Evolutionary conservation across 257 asterid species (phyloP).

Genomic region (Forsythia suspensa): DNA sequence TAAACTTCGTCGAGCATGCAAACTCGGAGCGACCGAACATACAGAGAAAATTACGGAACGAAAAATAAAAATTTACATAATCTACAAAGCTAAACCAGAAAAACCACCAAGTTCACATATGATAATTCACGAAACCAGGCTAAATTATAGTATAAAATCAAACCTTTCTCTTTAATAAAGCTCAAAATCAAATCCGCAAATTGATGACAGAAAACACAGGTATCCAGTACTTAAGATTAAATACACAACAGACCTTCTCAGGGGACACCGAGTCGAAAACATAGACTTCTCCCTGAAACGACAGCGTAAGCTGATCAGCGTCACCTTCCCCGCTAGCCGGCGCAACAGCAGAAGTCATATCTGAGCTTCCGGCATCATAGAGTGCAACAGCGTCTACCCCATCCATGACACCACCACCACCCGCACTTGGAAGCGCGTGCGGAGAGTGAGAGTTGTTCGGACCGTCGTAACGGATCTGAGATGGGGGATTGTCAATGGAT

Average conservation of each 20-base stretch:
- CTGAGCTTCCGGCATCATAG: constrained; percentile 43
- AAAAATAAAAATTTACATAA: background rate
- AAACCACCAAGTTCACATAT: background rate
- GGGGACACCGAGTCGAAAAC: constrained; percentile 94
- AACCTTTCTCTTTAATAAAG: background rate
- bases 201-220: background rate
- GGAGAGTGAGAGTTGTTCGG: constrained; percentile 62
- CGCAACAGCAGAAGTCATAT: constrained; percentile 33
- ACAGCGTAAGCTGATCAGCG: constrained; percentile 93
- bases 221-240: background rate
- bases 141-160: background rate
- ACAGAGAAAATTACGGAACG: background rate
- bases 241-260: constrained; percentile 61
- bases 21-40: background rate
- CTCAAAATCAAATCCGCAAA: constrained; percentile 7
- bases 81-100: background rate
- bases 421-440: constrained; percentile 54
- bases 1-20: background rate
- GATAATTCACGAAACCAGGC: background rate
- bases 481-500: constrained; percentile 40
- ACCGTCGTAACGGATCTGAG: constrained; percentile 67
- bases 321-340: constrained; percentile 42
- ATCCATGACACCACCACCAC: constrained; percentile 33
- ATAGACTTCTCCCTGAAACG: constrained; percentile 95
- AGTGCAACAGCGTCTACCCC: constrained; percentile 46